Evolutionary conservation across 257 asterid genomes (phyloP).

Genomic region (Salvia splendens): DNA sequence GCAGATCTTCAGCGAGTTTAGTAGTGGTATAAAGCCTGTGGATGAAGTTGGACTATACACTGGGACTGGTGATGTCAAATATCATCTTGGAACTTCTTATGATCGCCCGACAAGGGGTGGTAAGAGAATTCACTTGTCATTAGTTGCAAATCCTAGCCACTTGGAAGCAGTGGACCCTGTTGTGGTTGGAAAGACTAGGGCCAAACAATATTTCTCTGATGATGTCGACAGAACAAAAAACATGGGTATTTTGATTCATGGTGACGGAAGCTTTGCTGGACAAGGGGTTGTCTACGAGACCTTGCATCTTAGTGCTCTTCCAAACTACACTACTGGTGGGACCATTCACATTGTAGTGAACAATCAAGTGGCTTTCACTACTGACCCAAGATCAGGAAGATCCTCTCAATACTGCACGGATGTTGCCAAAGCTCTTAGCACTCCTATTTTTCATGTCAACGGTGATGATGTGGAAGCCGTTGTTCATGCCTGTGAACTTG

Average conservation of each 20-base stretch:
- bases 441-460: conserved; percentile 94
- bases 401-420: conserved; percentile 97
- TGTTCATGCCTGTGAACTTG: conserved; percentile 92
- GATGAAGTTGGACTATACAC: conserved; percentile 89
- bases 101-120: conserved; percentile 98
- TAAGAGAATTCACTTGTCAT: conserved; percentile 84
- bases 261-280: conserved; percentile 98
- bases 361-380: conserved; percentile 96
- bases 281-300: conserved; percentile 99
- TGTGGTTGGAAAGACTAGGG: conserved; percentile 93
- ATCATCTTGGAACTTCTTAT: conserved; percentile 94
- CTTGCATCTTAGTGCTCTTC: conserved; percentile 97
- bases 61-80: conserved; percentile 98
- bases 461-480: conserved; percentile 98
- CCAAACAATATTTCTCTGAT: conserved; percentile 83
- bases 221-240: conserved; percentile 73
- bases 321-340: conserved; percentile 93
- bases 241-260: conserved; percentile 87
- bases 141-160: conserved; percentile 97
- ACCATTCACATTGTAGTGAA: conserved; percentile 96
- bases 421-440: conserved; percentile 93
- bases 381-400: conserved; percentile 91
- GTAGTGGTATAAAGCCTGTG: conserved; percentile 84
- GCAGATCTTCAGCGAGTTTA: conserved; percentile 89
- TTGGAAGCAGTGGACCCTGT: conserved; percentile 97